A percentile compares a stretch with the other conserved stretches of the same genome.
Evolutionary conservation across 495 filamentous ascomycete genomes (phyloP).

Genomic region (Penicillium samsonianum): DNA sequence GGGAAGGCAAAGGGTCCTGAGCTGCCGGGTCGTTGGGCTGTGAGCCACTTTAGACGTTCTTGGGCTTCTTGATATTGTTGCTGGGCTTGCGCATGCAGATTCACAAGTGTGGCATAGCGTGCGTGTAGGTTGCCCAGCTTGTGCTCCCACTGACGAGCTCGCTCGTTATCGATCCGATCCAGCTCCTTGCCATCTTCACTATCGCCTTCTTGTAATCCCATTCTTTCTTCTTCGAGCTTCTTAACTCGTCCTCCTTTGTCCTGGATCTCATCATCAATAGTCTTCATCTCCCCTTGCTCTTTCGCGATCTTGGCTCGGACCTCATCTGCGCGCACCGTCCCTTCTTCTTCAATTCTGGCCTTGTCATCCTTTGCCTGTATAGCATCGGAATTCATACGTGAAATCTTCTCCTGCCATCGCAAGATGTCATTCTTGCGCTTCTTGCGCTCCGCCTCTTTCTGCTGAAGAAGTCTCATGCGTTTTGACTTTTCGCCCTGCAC

Average conservation of each 20-base stretch:
- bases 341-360: conserved; percentile 43
- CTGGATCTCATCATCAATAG: conserved; percentile 63
- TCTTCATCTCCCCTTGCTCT: conserved; percentile 55
- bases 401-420: conserved; percentile 58
- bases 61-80: conserved; percentile 56
- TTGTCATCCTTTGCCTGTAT: conserved; percentile 52
- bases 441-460: conserved; percentile 62
- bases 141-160: conserved; percentile 57
- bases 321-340: conserved; percentile 48
- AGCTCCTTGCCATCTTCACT: conserved; percentile 52
- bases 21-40: conserved; percentile 43
- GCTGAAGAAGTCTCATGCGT: conserved; percentile 67
- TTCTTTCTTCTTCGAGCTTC: conserved; percentile 60
- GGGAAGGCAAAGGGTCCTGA: conserved; percentile 48
- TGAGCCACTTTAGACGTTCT: conserved; percentile 53
- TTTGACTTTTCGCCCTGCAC: conserved; percentile 77
- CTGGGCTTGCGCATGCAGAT: conserved; percentile 49
- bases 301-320: conserved; percentile 53
- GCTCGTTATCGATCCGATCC: conserved; percentile 56
- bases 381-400: conserved; percentile 50
- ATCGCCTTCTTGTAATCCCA: conserved; percentile 48
- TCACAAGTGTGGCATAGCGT: conserved; percentile 53
- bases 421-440: conserved; percentile 61
- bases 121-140: conserved; percentile 50
- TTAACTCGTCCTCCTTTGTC: conserved; percentile 63